Evolutionary conservation across 1,139 yeast genomes (phyloP).

Genomic region (Starmera stellimalicola): DNA sequence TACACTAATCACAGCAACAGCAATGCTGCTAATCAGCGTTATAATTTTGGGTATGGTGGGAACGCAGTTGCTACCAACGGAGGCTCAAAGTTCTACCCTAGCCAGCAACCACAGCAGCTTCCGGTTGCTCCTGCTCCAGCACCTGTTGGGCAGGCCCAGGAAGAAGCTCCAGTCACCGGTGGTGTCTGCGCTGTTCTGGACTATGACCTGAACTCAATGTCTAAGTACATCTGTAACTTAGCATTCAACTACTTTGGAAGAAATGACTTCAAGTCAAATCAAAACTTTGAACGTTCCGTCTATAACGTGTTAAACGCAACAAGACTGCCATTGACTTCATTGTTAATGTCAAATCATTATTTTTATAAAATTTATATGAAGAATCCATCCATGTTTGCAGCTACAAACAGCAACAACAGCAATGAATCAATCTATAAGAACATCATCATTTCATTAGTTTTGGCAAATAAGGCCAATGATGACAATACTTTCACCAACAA

Average conservation of each 20-base stretch:
- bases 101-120: constrained; percentile 1
- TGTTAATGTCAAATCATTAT: constrained; percentile 71
- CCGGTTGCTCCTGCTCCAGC: constrained; percentile 1
- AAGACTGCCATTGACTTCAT: constrained; percentile 74
- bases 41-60: not conserved
- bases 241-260: constrained; percentile 32
- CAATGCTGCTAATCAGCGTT: constrained; percentile 4
- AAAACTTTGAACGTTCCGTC: constrained; percentile 50
- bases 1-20: constrained; percentile 2
- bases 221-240: constrained; percentile 63
- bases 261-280: constrained; percentile 40
- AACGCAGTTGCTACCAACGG: constrained; percentile 1
- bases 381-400: constrained; percentile 19
- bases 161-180: constrained; percentile 36
- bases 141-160: constrained; percentile 8
- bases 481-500: constrained; percentile 93
- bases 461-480: constrained; percentile 92
- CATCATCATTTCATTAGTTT: constrained; percentile 60
- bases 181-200: constrained; percentile 75
- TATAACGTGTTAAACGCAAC: constrained; percentile 79
- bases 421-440: constrained; percentile 55
- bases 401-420: constrained; percentile 23
- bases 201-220: constrained; percentile 69
- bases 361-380: constrained; percentile 38
- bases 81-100: constrained; percentile 1